A percentile compares a stretch with the other conserved stretches of the same genome.
Evolutionary conservation across 202 grass and related monocot species (phyloP).

Genomic region (Setaria viridis): DNA sequence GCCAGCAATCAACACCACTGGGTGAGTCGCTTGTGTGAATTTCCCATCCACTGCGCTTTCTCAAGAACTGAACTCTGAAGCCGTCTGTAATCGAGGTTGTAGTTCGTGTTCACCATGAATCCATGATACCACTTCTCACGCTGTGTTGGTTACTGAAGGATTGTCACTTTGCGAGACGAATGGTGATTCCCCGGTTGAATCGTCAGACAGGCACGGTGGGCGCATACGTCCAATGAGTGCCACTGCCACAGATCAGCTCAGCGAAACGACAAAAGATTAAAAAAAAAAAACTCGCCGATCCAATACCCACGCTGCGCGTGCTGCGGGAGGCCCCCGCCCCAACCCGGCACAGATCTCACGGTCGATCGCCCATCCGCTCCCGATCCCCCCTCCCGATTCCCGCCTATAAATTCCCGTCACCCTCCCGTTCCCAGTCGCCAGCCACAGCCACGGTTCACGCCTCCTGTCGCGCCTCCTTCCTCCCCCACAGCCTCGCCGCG

Average conservation of each 20-base stretch:
- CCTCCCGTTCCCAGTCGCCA: not conserved
- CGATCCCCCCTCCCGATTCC: not conserved
- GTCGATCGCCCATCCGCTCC: constrained; percentile 18
- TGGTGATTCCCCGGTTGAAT: not conserved
- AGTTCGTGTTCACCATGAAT: too few relatives aligned
- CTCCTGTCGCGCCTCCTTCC: not conserved
- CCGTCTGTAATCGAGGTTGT: too few relatives aligned
- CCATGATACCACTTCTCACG: too few relatives aligned
- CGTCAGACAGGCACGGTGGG: not conserved
- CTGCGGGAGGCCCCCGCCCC: not conserved
- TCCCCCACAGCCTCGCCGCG: constrained; percentile 23
- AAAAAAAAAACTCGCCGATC: not conserved
- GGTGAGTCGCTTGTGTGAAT: too few relatives aligned
- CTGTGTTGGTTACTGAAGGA: not conserved
- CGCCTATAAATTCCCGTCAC: constrained; percentile 48
- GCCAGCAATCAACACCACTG: too few relatives aligned
- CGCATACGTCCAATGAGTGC: not conserved
- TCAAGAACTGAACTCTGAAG: too few relatives aligned
- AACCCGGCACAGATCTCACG: constrained; percentile 50
- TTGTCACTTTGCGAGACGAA: not conserved
- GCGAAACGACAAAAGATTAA: constrained; percentile 35
- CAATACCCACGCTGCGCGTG: not conserved
- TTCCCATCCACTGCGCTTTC: too few relatives aligned
- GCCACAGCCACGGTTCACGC: not conserved
- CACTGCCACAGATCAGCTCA: not conserved